Evolutionary conservation across 192 early-diverging fungal genomes (phyloP).

Genomic region (Dimargaris cristalligena): DNA sequence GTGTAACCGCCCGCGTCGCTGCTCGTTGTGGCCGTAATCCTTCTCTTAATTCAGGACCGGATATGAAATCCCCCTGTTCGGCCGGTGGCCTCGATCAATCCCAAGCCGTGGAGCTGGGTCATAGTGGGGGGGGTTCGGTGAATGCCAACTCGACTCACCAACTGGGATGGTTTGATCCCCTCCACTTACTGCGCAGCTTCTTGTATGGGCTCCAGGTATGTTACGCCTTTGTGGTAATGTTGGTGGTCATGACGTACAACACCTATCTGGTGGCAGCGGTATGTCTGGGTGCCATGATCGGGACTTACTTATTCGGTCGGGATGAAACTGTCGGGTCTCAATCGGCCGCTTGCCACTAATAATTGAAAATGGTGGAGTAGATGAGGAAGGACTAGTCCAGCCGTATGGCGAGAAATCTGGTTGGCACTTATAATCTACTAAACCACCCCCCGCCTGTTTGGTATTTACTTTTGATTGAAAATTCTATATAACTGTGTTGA

Average conservation of each 20-base stretch:
- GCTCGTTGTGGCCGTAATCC: neutral
- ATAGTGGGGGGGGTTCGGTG: no score
- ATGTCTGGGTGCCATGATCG: slow-evolving; percentile 6
- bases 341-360: slow-evolving; percentile 2
- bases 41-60: no score
- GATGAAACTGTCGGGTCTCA: neutral
- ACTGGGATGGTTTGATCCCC: slow-evolving; percentile 4
- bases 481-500: no score
- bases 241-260: slow-evolving; percentile 9
- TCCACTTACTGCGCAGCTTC: slow-evolving; percentile 8
- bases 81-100: neutral
- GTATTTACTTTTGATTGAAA: no score
- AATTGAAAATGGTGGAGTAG: neutral
- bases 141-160: no score
- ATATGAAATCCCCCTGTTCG: no score
- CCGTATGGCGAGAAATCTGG: no score
- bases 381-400: no score
- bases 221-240: slow-evolving; percentile 11
- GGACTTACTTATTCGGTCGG: slow-evolving; percentile 8
- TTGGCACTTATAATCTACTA: no score
- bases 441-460: no score
- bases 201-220: slow-evolving; percentile 11
- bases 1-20: neutral
- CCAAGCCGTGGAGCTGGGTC: no score
- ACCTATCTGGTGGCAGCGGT: slow-evolving; percentile 2